Evolutionary conservation across 306 rosid species (phyloP).

Genomic region (Ochetophila trinervis): DNA sequence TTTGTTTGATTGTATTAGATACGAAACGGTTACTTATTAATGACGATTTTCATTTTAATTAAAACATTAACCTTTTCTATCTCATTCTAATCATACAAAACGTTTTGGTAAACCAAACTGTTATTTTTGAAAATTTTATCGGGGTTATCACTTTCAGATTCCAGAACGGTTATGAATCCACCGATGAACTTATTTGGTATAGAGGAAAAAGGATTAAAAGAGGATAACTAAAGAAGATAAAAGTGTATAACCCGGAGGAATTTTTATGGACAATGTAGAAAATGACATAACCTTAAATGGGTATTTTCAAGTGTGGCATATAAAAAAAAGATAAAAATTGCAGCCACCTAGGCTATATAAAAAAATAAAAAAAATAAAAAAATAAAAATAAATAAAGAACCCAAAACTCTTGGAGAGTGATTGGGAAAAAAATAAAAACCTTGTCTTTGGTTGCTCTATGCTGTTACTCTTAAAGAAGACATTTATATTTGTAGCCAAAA

Average conservation of each 20-base stretch:
- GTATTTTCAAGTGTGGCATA: background rate
- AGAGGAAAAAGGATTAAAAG: background rate
- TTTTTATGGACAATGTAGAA: conserved; percentile 17
- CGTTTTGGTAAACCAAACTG: too few species aligned
- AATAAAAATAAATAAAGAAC: background rate
- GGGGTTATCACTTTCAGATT: too few species aligned
- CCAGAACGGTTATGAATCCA: too few species aligned
- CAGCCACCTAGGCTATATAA: background rate
- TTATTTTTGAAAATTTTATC: too few species aligned
- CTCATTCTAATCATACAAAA: too few species aligned
- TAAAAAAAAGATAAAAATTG: background rate
- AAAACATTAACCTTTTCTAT: too few species aligned
- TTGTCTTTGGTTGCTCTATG: background rate
- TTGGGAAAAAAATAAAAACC: background rate
- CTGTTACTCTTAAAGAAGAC: conserved; percentile 14
- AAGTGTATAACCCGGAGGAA: background rate
- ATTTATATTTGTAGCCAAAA: too few species aligned
- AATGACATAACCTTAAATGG: background rate
- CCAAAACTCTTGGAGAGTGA: conserved; percentile 20
- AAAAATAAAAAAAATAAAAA: too few species aligned
- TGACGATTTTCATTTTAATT: too few species aligned
- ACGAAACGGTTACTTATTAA: too few species aligned
- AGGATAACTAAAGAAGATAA: background rate
- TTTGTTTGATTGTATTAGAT: too few species aligned
- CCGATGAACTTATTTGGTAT: background rate